phyloP scores from a whole-genome alignment of 2,329 filamentous ascomycete genomes.

The Macrophomina tecta region DNA sequence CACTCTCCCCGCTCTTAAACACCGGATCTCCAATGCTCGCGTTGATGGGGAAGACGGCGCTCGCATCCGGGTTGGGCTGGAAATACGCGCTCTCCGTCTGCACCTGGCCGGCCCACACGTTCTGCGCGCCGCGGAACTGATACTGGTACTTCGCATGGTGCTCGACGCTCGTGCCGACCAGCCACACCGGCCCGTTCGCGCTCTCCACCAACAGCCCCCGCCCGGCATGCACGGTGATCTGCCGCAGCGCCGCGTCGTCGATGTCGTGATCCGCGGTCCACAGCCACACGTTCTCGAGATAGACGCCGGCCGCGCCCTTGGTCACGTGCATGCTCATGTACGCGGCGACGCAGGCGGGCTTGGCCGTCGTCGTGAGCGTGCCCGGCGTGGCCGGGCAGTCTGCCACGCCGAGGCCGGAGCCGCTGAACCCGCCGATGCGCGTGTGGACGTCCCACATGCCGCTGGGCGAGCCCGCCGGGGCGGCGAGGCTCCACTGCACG shows the following conservation, averaged over 20 bases:
- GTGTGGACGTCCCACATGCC: conserved; percentile 89
- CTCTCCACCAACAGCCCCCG: conserved; percentile 78
- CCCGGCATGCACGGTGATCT: conserved; percentile 85
- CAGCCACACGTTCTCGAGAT: conserved; percentile 89
- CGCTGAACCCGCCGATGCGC: conserved; percentile 79
- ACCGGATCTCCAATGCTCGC: conserved; percentile 69
- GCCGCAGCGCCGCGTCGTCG: conserved; percentile 71
- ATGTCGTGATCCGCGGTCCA: conserved; percentile 94
- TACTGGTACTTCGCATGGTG: conserved; percentile 76
- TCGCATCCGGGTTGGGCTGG: conserved; percentile 80
- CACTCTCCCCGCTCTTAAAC: conserved; percentile 62
- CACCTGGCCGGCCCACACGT: conserved; percentile 82
- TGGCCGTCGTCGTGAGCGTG: conserved; percentile 57
- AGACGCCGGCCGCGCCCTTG: conserved; percentile 62
- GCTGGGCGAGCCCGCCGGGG: conserved; percentile 62
- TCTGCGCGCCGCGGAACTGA: conserved; percentile 76
- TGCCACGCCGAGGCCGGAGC: conserved; percentile 77
- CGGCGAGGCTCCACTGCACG: conserved; percentile 73
- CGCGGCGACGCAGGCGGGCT: conserved; percentile 72
- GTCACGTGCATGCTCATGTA: conserved; percentile 63
- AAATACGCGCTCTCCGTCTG: conserved; percentile 89
- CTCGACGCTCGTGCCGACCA: conserved; percentile 72
- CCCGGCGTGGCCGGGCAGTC: conserved; percentile 78
- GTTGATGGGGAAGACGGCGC: conserved; percentile 67
- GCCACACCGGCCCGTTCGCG: conserved; percentile 46